Evolutionary conservation across 2,329 filamentous ascomycete species (phyloP).

Genomic region (Didymella keratinophila): DNA sequence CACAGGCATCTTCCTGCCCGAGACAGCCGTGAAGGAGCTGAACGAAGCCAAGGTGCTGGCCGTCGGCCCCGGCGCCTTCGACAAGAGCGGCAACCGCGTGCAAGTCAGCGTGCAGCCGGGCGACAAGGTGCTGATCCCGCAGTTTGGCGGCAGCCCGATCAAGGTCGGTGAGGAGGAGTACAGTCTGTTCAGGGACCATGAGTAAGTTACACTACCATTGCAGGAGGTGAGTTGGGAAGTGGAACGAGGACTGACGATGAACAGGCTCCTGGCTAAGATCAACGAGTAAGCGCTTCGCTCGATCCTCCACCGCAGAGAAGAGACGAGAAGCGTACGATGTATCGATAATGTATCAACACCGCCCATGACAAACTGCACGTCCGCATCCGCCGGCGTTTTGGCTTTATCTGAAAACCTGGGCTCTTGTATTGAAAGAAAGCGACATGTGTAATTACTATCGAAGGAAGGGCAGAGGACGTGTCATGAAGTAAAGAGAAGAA

Average conservation of each 20-base stretch:
- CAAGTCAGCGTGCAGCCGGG: conserved; percentile 82
- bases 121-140: conserved; percentile 94
- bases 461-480: conserved; percentile 7
- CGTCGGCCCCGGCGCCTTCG: conserved; percentile 86
- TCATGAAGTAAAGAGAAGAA: conserved; percentile 19
- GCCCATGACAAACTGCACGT: conserved; percentile 34
- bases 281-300: conserved; percentile 72
- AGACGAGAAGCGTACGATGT: conserved; percentile 21
- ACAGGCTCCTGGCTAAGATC: conserved; percentile 96
- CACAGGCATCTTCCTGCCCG: conserved; percentile 95
- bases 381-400: conserved; percentile 45
- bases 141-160: conserved; percentile 93
- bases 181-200: conserved; percentile 94
- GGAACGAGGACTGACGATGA: neutral
- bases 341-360: conserved; percentile 43
- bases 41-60: conserved; percentile 97
- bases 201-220: conserved; percentile 75
- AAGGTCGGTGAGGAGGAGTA: conserved; percentile 98
- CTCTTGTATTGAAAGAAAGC: conserved; percentile 27
- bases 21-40: conserved; percentile 95
- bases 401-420: conserved; percentile 24
- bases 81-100: conserved; percentile 88
- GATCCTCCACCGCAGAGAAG: neutral
- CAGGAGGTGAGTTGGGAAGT: too few relatives aligned
- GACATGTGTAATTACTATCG: conserved; percentile 23